Evolutionary conservation across 1,139 yeast species (phyloP).

Genomic region (Wickerhamiella pararugosa): DNA sequence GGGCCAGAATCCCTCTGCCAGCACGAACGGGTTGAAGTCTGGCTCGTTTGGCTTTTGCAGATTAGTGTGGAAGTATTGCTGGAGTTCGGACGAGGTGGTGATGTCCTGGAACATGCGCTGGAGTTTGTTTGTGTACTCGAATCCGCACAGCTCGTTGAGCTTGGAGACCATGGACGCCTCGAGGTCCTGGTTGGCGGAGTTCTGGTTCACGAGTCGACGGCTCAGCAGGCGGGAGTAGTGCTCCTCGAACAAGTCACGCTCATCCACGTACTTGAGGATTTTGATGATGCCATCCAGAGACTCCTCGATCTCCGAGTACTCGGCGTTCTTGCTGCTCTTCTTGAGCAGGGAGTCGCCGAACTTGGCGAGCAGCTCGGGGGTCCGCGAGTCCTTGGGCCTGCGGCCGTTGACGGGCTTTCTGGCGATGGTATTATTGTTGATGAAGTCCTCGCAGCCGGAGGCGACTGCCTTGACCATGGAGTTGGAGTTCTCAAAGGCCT

Average conservation of each 20-base stretch:
- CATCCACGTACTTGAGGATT: constrained; percentile 76
- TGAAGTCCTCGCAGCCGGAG: constrained; percentile 72
- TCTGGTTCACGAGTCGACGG: constrained; percentile 71
- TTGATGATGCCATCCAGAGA: constrained; percentile 67
- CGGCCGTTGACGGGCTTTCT: constrained; percentile 34
- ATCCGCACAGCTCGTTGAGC: constrained; percentile 78
- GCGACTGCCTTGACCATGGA: constrained; percentile 80
- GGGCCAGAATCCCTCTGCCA: constrained; percentile 91
- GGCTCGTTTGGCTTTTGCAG: constrained; percentile 28
- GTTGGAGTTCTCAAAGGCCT: constrained; percentile 61
- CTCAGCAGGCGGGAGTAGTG: constrained; percentile 84
- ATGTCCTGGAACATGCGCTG: constrained; percentile 96
- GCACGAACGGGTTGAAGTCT: constrained; percentile 57
- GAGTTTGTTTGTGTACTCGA: constrained; percentile 85
- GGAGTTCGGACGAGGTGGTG: constrained; percentile 70
- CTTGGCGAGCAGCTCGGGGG: constrained; percentile 84
- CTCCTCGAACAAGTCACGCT: constrained; percentile 89
- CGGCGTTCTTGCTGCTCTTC: constrained; percentile 57
- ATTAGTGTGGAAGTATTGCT: constrained; percentile 44
- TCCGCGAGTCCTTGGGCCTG: constrained; percentile 35
- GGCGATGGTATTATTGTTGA: constrained; percentile 73
- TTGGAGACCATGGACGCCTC: constrained; percentile 80
- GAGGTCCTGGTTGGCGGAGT: constrained; percentile 67
- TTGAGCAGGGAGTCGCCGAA: constrained; percentile 76
- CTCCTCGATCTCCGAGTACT: constrained; percentile 51